A percentile compares a stretch with the other conserved stretches of the same genome.
Conservation (phyloP, 805 yeast species). For the Tetrapisispora fleetii region DNA sequence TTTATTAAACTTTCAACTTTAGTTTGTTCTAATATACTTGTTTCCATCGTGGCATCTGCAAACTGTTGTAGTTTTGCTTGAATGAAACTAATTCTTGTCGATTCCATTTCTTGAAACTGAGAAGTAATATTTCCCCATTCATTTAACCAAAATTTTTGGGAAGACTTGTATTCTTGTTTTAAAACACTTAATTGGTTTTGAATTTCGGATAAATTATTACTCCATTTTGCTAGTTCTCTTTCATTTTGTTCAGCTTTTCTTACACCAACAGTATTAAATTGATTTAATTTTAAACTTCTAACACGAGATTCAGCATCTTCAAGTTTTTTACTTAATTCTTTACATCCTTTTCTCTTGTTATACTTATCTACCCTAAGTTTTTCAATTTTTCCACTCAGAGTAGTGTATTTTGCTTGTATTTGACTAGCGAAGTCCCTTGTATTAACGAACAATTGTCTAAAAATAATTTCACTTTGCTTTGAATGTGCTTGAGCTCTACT, state of each 20-base stretch:
- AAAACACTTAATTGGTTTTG: conserved; percentile 20
- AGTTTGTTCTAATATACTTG: conserved; percentile 21
- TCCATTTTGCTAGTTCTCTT: conserved; percentile 26
- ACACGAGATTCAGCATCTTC: conserved; percentile 17
- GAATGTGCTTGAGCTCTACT: conserved; percentile 24
- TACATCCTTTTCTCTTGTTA: conserved; percentile 22
- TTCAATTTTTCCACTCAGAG: conserved; percentile 24
- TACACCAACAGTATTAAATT: conserved; percentile 24
- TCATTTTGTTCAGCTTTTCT: conserved; percentile 18
- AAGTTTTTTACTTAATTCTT: conserved; percentile 19
- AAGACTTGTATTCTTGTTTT: conserved; percentile 26
- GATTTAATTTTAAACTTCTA: conserved; percentile 24
- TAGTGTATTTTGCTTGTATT: conserved; percentile 21
- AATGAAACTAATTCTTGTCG: conserved; percentile 20
- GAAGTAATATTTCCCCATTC: conserved; percentile 25
- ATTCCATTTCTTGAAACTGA: conserved; percentile 26
- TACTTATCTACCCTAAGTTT: conserved; percentile 22
- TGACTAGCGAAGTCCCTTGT: conserved; percentile 19
- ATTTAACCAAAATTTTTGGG: conserved; percentile 24
- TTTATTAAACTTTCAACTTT: conserved; percentile 20
- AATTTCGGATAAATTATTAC: conserved; percentile 17
- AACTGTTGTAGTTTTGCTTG: conserved; percentile 22
- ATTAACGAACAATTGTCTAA: conserved; percentile 18
- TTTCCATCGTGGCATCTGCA: conserved; percentile 18
- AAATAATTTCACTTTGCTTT: conserved; percentile 22